Evolutionary conservation across 2,329 filamentous ascomycete genomes (phyloP).

Genomic region (Trichophyton equinum): DNA sequence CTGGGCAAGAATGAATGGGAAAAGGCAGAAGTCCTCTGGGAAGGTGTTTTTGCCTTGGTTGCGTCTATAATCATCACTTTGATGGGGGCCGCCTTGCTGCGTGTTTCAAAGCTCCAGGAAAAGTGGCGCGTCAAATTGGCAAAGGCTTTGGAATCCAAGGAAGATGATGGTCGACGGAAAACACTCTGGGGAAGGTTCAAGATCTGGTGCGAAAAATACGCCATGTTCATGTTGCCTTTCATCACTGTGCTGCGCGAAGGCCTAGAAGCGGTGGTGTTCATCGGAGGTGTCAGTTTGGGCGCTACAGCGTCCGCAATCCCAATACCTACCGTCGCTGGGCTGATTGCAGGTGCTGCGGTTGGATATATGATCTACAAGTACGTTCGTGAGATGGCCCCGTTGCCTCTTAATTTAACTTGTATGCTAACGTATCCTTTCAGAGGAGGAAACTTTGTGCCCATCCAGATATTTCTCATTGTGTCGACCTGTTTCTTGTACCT

Average conservation of each 20-base stretch:
- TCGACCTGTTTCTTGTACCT: constrained; percentile 10
- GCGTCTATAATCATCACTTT: constrained; percentile 10
- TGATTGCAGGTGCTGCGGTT: constrained; percentile 6
- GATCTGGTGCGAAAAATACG: constrained; percentile 9
- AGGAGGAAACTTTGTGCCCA: constrained; percentile 9
- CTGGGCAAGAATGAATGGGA: constrained; percentile 8
- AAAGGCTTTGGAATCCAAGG: constrained; percentile 5
- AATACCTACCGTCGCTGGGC: constrained; percentile 7
- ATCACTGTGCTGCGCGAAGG: constrained; percentile 9
- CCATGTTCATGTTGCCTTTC: constrained; percentile 9
- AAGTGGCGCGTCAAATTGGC: constrained; percentile 8
- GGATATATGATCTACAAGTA: constrained; percentile 11
- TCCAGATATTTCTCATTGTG: constrained; percentile 10
- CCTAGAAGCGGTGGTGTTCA: constrained; percentile 9
- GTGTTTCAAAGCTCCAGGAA: constrained; percentile 8
- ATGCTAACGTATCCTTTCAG: neutral
- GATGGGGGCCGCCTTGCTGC: constrained; percentile 9
- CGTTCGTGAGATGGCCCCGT: neutral
- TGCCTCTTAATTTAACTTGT: neutral
- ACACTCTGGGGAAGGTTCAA: constrained; percentile 4
- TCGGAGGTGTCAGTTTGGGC: constrained; percentile 8
- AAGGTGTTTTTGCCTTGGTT: constrained; percentile 9
- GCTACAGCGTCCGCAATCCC: constrained; percentile 7
- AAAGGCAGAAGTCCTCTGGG: constrained; percentile 10
- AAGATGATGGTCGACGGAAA: neutral